Conservation (phyloP, 176 grass and related monocot genomes). For the Aegilops sharonensis region DNA sequence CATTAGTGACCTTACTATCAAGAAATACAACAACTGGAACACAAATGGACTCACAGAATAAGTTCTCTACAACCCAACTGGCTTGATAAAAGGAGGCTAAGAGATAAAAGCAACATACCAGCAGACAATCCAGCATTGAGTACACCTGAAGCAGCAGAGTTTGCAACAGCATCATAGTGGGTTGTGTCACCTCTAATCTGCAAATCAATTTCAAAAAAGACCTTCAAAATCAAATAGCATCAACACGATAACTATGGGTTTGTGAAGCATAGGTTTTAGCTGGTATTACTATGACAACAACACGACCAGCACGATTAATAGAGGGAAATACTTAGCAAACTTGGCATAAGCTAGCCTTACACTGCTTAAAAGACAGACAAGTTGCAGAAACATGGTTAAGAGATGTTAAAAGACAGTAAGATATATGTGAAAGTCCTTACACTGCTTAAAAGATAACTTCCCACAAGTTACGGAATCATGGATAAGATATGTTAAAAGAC, state of each 20-base stretch:
- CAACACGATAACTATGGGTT: background rate
- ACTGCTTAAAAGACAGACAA: background rate
- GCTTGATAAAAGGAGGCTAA: constrained; percentile 11
- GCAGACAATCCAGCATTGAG: constrained; percentile 77
- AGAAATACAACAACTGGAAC: background rate
- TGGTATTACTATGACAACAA: background rate
- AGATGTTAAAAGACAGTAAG: background rate
- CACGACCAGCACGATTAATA: background rate
- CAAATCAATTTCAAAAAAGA: constrained; percentile 17
- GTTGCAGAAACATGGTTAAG: background rate
- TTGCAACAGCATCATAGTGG: constrained; percentile 97
- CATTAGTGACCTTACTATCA: background rate
- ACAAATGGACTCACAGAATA: background rate
- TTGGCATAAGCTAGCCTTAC: background rate
- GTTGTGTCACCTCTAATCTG: constrained; percentile 97
- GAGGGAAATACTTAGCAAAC: background rate
- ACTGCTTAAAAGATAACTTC: background rate
- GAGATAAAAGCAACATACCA: constrained; percentile 47
- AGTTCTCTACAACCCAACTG: background rate
- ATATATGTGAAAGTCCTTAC: background rate
- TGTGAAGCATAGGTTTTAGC: background rate
- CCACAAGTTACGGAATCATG: background rate
- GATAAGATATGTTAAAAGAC: constrained; percentile 1
- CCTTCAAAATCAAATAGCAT: background rate
- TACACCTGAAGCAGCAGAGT: constrained; percentile 90